Conservation (phyloP, 164 flowering plant species). For the Nymphaea colorata region DNA sequence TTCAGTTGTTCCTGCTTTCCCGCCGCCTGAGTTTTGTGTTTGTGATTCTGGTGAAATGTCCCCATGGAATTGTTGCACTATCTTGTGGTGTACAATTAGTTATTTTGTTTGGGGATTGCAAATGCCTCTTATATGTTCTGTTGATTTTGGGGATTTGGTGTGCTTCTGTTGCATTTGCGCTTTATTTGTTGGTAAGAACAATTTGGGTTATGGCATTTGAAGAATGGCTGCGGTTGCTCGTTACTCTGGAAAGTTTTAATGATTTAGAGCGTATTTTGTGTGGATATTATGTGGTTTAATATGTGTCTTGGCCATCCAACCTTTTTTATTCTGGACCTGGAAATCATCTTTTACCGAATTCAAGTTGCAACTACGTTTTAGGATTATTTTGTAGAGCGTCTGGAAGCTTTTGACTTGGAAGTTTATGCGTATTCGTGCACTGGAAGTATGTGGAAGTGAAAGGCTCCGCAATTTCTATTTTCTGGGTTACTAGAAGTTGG, state of each 20-base stretch:
- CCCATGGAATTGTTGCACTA: neutral
- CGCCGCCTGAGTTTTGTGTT: neutral
- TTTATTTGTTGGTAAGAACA: neutral
- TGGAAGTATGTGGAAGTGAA: too few relatives aligned
- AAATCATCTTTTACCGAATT: neutral
- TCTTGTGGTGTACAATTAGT: neutral
- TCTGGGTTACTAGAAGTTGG: too few relatives aligned
- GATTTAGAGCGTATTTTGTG: neutral
- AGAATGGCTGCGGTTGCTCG: neutral
- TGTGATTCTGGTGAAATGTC: neutral
- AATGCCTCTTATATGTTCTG: neutral
- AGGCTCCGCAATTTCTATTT: too few relatives aligned
- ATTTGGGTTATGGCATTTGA: neutral
- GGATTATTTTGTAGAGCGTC: too few relatives aligned
- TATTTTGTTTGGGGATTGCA: neutral
- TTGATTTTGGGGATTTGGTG: slow-evolving; percentile 2
- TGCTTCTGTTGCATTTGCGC: neutral
- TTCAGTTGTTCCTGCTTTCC: neutral
- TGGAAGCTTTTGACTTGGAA: too few relatives aligned
- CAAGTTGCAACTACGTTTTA: too few relatives aligned
- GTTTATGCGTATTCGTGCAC: too few relatives aligned
- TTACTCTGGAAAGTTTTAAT: too few relatives aligned
- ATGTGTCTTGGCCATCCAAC: too few relatives aligned
- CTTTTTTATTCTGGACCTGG: neutral
- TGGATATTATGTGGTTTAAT: neutral